These are phyloP conservation scores for Salvia hispanica DNA, from an alignment of 257 asterid genomes.

Conservation along the genomic window DNA sequence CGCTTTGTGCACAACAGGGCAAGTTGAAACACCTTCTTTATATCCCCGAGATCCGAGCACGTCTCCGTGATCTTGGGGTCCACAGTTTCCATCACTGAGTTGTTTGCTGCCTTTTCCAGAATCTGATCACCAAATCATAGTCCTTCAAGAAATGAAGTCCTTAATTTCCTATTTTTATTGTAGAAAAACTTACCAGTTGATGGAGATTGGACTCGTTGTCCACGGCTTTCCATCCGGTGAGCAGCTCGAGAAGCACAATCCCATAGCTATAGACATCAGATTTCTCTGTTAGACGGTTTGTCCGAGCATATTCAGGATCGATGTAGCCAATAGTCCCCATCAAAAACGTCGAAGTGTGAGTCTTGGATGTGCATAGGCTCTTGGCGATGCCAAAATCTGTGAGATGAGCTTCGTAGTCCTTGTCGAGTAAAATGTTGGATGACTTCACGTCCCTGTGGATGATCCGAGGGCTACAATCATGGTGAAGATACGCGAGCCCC, in stretches of 20 bases:
- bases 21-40: constrained; percentile 90
- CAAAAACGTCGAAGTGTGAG: constrained; percentile 80
- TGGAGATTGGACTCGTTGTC: constrained; percentile 90
- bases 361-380: constrained; percentile 68
- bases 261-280: constrained; percentile 94
- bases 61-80: constrained; percentile 79
- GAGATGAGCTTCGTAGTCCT: constrained; percentile 75
- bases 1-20: constrained; percentile 87
- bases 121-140: constrained; percentile 44
- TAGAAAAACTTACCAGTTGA: constrained; percentile 54
- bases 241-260: constrained; percentile 77
- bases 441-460: constrained; percentile 92
- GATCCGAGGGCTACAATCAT: constrained; percentile 86
- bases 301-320: constrained; percentile 96
- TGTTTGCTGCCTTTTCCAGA: constrained; percentile 68
- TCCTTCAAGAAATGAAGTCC: too few relatives aligned
- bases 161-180: too few relatives aligned
- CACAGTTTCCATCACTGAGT: constrained; percentile 86
- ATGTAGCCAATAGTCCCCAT: constrained; percentile 96
- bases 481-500: constrained; percentile 92
- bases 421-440: constrained; percentile 77
- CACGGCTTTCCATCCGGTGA: constrained; percentile 85
- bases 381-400: constrained; percentile 96
- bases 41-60: constrained; percentile 78
- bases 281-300: constrained; percentile 90